These are phyloP conservation scores for Nevesoporus exiguus DNA, from an alignment of 768 basidiomycete species.

Conservation along the genomic window DNA sequence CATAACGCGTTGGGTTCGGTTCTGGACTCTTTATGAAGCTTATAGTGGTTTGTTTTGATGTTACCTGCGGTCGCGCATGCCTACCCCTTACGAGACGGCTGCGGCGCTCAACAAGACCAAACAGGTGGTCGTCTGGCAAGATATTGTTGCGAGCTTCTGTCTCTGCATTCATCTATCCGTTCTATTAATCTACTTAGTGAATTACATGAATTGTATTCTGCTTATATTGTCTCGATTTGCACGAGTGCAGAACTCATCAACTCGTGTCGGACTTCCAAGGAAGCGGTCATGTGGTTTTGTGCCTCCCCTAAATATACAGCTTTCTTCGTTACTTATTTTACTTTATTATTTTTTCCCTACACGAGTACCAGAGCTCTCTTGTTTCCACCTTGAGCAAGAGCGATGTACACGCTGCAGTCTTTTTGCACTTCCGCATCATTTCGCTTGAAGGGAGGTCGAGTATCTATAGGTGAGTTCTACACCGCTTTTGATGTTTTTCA, in stretches of 20 bases:
- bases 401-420: neutral
- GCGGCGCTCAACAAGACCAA: slow-evolving; percentile 38
- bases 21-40: neutral
- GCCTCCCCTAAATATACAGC: neutral
- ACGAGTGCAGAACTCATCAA: too few species aligned
- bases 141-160: too few species aligned
- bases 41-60: slow-evolving; percentile 44
- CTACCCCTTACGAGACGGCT: slow-evolving; percentile 38
- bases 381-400: neutral
- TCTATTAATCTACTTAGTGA: too few species aligned
- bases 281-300: neutral
- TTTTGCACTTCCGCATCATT: neutral
- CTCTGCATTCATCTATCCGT: too few species aligned
- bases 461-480: slow-evolving; percentile 6
- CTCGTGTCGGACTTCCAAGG: too few species aligned
- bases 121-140: slow-evolving; percentile 36
- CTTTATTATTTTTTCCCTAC: too few species aligned
- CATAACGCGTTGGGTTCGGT: neutral
- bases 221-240: too few species aligned
- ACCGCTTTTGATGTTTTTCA: neutral
- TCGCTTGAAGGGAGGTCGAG: neutral
- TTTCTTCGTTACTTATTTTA: neutral
- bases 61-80: slow-evolving; percentile 46
- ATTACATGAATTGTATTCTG: too few species aligned
- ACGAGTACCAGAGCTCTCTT: neutral